Evolutionary conservation across 495 filamentous ascomycete genomes (phyloP).

Genomic region (Hypoxylon lenormandii): DNA sequence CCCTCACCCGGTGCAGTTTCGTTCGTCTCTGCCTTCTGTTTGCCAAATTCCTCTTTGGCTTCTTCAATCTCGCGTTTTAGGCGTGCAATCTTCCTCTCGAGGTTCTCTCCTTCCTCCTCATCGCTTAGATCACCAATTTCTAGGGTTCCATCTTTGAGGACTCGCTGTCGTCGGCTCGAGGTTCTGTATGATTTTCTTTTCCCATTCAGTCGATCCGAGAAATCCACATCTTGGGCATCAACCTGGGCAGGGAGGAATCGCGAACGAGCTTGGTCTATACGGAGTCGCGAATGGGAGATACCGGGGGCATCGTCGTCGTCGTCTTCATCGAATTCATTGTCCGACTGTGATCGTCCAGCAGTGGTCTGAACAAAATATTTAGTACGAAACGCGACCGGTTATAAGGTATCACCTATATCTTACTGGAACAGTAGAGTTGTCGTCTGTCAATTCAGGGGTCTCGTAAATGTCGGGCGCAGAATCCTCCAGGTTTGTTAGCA

Average conservation of each 20-base stretch:
- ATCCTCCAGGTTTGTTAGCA: constrained; percentile 67
- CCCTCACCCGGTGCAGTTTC: constrained; percentile 50
- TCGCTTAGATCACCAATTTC: constrained; percentile 76
- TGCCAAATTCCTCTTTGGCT: constrained; percentile 74
- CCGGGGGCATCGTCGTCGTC: constrained; percentile 70
- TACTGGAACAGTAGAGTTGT: constrained; percentile 84
- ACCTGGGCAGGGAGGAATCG: constrained; percentile 80
- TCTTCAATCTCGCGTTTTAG: constrained; percentile 82
- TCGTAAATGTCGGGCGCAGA: constrained; percentile 93
- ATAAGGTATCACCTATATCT: constrained; percentile 24
- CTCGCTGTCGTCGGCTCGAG: constrained; percentile 72
- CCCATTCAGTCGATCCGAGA: constrained; percentile 80
- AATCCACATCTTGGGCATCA: constrained; percentile 79
- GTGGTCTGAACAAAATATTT: constrained; percentile 64
- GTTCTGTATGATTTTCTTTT: constrained; percentile 85
- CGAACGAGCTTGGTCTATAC: constrained; percentile 79
- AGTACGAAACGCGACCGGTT: constrained; percentile 17
- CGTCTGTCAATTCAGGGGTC: constrained; percentile 89
- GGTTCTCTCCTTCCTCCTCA: constrained; percentile 74
- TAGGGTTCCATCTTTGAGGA: constrained; percentile 68
- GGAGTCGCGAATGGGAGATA: constrained; percentile 79
- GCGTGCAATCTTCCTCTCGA: constrained; percentile 81
- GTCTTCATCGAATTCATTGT: constrained; percentile 69
- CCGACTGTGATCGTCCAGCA: constrained; percentile 73
- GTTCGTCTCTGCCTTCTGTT: constrained; percentile 57